Base-by-base conservation (phyloP, 2,329 filamentous ascomycete genomes). In the Daldinia sp. region DNA sequence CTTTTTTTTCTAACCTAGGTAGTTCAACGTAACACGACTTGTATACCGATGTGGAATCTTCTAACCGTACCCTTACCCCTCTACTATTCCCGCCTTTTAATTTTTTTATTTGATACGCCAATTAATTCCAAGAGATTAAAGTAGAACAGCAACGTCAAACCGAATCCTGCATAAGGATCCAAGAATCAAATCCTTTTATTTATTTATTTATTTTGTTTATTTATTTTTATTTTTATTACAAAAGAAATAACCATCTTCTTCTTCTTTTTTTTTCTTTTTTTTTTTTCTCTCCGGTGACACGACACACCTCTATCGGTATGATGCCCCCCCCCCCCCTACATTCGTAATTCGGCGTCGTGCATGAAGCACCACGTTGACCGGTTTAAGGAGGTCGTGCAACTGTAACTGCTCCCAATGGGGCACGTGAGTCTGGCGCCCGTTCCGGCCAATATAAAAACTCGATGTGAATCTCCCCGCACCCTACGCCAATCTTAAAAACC, bases 351-450 rank as follows among this genome's bases (percentile, higher is more conserved):
- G 39, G 39, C 23, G 27, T 45, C 39, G 21, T 45, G 39, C 39
- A 45, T 45, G 21, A 25, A 23, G 39, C 21, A 21, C 13, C 15
- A 13, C 17, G 47, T 34, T 17, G 19, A 7, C 13, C 30, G 29
- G 27, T 50, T 30, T 50, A 50, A 19, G 17, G 17, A 50, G 47
- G 27, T n/a, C 30, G 47, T 49, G 34, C 25, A 25, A 49, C 47
- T 49, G 34, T n/a, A 25, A 49, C 47, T 32, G 8, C 47, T 34
- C 47, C 19, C 23, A 32, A 11, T n/a, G n/a, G 17, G 25, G 47
- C 47, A 50, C 47, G 47, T 50, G 47, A 50, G 29, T 2, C 25
- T 50, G 47, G 47, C 29, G 17, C 47, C 47, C 27, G 34, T n/a
- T 50, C 29, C 17, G 27, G 29, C 47, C 47, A 50, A 50, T 50